phyloP scores from a whole-genome alignment of 441 rosid genomes.

The Geranium incanum region DNA sequence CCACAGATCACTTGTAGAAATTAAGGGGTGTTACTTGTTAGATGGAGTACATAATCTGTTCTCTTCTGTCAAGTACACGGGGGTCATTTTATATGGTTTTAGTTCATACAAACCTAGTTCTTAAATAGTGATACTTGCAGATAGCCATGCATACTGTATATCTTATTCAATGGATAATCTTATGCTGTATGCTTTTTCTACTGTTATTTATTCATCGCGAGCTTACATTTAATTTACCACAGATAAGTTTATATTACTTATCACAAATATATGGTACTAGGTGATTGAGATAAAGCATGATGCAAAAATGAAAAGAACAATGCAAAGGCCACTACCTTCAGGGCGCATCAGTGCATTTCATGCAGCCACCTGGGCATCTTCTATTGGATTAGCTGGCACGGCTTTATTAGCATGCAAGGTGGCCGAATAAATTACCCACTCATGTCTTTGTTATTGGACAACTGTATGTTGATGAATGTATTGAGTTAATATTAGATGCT shows the following conservation, averaged over 20 bases:
- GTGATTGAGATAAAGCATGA: conserved; percentile 79
- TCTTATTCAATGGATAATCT: neutral
- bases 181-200: neutral
- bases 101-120: neutral
- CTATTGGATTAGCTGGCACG: conserved; percentile 70
- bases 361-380: conserved; percentile 73
- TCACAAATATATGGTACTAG: conserved; percentile 23
- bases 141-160: neutral
- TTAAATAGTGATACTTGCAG: no score
- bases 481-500: conserved; percentile 4
- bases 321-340: conserved; percentile 78
- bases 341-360: conserved; percentile 62
- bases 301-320: conserved; percentile 91
- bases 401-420: conserved; percentile 76
- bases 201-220: neutral
- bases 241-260: neutral
- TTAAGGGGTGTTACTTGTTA: neutral
- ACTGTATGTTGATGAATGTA: neutral
- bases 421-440: conserved; percentile 22
- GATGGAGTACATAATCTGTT: neutral
- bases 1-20: neutral
- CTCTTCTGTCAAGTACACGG: neutral
- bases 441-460: conserved; percentile 14
- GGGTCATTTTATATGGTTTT: neutral
- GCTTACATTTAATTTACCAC: neutral